phyloP scores from a whole-genome alignment of 148 eudicot genomes.

The Oxyria digyna region DNA sequence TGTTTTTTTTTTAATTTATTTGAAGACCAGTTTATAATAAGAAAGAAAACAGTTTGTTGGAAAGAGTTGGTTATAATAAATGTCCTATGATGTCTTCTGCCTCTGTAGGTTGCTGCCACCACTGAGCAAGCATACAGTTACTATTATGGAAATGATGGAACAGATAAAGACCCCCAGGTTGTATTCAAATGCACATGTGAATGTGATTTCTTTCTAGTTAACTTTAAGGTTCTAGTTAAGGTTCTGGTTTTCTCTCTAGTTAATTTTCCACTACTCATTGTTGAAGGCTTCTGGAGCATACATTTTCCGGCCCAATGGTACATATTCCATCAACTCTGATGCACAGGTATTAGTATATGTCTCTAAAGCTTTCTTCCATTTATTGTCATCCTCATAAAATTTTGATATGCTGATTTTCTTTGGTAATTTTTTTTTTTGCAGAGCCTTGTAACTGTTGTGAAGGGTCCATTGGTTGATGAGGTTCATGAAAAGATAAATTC shows the following conservation, averaged over 20 bases:
- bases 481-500: slow-evolving; percentile 57
- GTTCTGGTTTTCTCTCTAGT: not conserved
- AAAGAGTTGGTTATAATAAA: not conserved
- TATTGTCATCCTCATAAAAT: not conserved
- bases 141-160: slow-evolving; percentile 30
- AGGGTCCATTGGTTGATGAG: slow-evolving; percentile 59
- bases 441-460: slow-evolving; percentile 42
- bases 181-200: not conserved
- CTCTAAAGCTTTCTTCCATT: not conserved
- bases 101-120: slow-evolving; percentile 25
- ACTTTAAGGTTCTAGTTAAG: no score
- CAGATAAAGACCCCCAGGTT: slow-evolving; percentile 34
- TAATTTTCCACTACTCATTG: not conserved
- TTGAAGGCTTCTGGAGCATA: slow-evolving; percentile 89
- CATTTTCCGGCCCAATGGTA: slow-evolving; percentile 79
- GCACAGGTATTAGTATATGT: slow-evolving; percentile 37
- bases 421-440: not conserved
- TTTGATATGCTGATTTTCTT: not conserved
- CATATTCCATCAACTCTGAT: slow-evolving; percentile 30
- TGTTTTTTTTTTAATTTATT: not conserved
- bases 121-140: slow-evolving; percentile 29
- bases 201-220: not conserved
- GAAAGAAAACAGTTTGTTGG: not conserved
- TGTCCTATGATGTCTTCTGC: not conserved
- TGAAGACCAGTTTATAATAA: not conserved